Conservation (phyloP, 2,329 filamentous ascomycete species). For the Chrysoporthe cubensis region DNA sequence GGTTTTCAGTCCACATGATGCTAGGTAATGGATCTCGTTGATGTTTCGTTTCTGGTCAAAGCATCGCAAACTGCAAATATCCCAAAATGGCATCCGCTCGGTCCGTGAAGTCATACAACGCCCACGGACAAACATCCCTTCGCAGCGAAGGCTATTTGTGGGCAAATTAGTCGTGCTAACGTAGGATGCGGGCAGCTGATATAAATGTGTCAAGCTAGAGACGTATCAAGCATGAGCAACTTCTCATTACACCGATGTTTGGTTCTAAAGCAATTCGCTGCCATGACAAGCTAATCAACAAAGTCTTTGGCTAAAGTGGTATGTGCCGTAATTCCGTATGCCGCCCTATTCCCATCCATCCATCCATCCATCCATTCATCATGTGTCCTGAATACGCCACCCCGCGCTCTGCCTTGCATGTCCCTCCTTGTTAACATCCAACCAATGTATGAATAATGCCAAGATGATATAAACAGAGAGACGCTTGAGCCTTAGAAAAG, state of each 20-base stretch:
- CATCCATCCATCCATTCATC: not conserved
- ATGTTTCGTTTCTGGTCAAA: not conserved
- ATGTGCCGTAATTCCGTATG: constrained; percentile 12
- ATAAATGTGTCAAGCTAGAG: not conserved
- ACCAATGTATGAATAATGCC: not conserved
- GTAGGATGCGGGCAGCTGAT: not conserved
- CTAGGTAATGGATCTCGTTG: not conserved
- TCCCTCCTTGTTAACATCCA: not conserved
- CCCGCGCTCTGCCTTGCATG: not conserved
- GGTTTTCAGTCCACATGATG: constrained; percentile 6
- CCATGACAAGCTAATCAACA: not conserved
- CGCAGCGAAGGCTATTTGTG: not conserved
- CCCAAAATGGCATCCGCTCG: not conserved
- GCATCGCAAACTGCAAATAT: not conserved
- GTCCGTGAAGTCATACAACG: not conserved
- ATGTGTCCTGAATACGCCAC: constrained; percentile 1
- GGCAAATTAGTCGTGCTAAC: not conserved
- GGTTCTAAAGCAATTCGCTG: not conserved
- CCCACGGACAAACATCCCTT: not conserved
- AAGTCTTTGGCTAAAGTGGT: constrained; percentile 10
- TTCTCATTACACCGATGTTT: not conserved
- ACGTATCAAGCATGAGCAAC: not conserved
- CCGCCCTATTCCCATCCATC: not conserved
- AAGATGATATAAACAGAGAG: not conserved
- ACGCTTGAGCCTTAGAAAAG: not conserved